A percentile compares a stretch with the other conserved stretches of the same genome.
Evolutionary conservation across 2,329 filamentous ascomycete species (phyloP).

Genomic region (Fonsecaea pedrosoi): DNA sequence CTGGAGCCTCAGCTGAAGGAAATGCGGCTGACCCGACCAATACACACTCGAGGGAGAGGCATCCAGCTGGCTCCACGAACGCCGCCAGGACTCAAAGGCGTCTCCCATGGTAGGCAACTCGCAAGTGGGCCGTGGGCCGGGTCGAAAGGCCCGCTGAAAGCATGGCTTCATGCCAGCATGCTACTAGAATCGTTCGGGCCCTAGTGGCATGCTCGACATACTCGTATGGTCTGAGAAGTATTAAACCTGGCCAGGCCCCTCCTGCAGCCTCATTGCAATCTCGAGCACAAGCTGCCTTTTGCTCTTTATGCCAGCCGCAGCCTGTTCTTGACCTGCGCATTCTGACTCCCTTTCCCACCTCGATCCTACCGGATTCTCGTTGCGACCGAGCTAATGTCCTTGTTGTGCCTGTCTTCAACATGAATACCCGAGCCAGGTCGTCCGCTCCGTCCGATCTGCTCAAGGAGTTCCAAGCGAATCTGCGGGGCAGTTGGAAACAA

Average conservation of each 20-base stretch:
- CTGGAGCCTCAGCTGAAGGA: neutral
- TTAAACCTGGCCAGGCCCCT: neutral
- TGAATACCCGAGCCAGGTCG: neutral
- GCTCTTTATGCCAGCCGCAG: neutral
- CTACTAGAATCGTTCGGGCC: neutral
- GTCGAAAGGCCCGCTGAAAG: neutral
- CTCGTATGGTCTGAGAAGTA: neutral
- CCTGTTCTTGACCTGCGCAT: neutral
- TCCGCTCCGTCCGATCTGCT: neutral
- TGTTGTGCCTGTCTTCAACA: neutral
- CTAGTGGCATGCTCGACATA: too few species aligned
- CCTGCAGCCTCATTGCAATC: neutral
- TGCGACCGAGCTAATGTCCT: neutral
- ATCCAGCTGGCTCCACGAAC: neutral
- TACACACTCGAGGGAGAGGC: neutral
- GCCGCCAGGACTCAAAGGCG: too few species aligned
- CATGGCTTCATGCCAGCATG: too few species aligned
- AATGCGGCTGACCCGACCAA: neutral
- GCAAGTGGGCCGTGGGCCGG: neutral
- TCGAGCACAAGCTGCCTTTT: neutral
- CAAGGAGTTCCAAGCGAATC: neutral
- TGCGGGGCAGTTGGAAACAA: neutral
- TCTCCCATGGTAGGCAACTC: neutral
- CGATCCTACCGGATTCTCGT: neutral
- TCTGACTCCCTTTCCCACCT: neutral